Evolutionary conservation across 805 yeast species (phyloP).

Genomic region (Yarrowia divulgata): DNA sequence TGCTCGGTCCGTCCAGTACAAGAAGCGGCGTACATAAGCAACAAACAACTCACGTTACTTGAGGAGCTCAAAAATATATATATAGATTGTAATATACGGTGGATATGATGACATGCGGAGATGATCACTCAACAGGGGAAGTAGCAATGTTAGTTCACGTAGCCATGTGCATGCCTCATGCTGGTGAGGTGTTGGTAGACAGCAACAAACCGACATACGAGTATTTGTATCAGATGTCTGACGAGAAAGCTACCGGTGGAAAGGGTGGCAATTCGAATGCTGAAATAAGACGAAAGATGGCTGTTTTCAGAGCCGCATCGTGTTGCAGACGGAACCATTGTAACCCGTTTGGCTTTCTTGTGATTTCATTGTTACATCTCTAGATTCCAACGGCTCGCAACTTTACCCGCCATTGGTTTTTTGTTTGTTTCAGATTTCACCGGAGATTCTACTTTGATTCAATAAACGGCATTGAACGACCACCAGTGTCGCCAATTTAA

Average conservation of each 20-base stretch:
- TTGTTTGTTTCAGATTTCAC: neutral
- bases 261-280: too few species aligned
- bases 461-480: too few species aligned
- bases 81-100: conserved; percentile 31
- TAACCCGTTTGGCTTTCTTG: neutral
- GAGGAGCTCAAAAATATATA: neutral
- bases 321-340: neutral
- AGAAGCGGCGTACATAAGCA: conserved; percentile 37
- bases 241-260: too few species aligned
- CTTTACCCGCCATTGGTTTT: conserved; percentile 18
- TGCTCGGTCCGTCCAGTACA: conserved; percentile 42
- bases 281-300: too few species aligned
- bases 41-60: neutral
- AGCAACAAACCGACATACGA: neutral
- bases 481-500: too few species aligned
- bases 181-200: neutral
- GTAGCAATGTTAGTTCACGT: too few species aligned
- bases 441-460: neutral
- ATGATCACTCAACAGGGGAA: too few species aligned
- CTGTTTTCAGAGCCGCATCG: neutral
- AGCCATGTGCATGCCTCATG: neutral
- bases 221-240: too few species aligned
- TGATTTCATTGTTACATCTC: neutral
- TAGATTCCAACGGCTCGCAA: conserved; percentile 12
- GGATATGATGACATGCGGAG: neutral